These are phyloP conservation scores for Westerdykella ornata DNA, from an alignment of 2,329 filamentous ascomycete genomes.

Conservation along the genomic window DNA sequence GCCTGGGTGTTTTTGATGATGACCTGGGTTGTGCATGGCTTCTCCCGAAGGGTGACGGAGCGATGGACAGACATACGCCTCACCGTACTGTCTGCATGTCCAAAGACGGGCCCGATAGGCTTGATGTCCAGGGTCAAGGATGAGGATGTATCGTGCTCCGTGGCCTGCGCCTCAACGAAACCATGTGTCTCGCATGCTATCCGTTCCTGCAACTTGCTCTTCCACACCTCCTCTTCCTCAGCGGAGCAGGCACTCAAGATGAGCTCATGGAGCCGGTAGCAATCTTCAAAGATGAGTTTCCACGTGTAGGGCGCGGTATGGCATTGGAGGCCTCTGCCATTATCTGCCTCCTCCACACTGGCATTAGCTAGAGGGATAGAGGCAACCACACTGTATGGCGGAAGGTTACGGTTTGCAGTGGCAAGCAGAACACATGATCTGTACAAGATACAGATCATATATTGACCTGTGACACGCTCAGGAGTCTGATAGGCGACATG, in stretches of 20 bases:
- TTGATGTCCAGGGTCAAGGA: slow-evolving; percentile 65
- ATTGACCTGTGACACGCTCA: slow-evolving; percentile 63
- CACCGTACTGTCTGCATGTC: slow-evolving; percentile 59
- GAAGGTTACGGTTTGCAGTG: slow-evolving; percentile 55
- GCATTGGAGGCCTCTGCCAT: slow-evolving; percentile 75
- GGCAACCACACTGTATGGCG: slow-evolving; percentile 65
- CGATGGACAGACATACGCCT: slow-evolving; percentile 72
- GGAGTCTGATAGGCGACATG: slow-evolving; percentile 75
- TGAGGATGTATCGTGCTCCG: slow-evolving; percentile 49
- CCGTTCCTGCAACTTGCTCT: slow-evolving; percentile 54
- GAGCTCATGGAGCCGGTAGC: slow-evolving; percentile 72
- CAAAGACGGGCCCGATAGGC: slow-evolving; percentile 67
- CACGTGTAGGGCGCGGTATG: slow-evolving; percentile 81
- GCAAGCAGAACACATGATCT: slow-evolving; percentile 72
- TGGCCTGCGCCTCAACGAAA: slow-evolving; percentile 44
- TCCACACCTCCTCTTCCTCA: slow-evolving; percentile 76
- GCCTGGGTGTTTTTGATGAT: slow-evolving; percentile 80
- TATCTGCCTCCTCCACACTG: slow-evolving; percentile 65
- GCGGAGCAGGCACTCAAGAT: slow-evolving; percentile 80
- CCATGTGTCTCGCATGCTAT: slow-evolving; percentile 47
- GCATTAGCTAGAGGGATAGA: slow-evolving; percentile 62
- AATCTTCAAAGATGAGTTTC: slow-evolving; percentile 80
- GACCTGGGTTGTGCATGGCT: slow-evolving; percentile 63
- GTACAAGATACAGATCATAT: slow-evolving; percentile 83
- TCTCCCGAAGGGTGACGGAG: slow-evolving; percentile 65